These are phyloP conservation scores for Fusarium subglutinans DNA, from an alignment of 2,329 filamentous ascomycete species.

Conservation along the genomic window DNA sequence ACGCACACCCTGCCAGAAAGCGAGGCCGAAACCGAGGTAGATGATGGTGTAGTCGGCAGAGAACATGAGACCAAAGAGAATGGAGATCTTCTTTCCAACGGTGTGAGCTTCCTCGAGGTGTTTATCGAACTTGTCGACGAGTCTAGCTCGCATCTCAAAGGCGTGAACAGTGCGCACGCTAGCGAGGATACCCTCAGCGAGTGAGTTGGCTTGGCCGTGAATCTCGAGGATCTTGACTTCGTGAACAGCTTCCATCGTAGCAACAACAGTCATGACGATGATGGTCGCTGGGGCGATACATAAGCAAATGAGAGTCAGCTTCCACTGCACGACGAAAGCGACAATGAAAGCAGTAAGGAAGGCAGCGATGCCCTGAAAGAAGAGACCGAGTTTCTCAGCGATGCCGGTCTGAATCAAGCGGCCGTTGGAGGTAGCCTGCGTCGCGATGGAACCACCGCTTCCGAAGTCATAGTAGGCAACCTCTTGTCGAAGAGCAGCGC, in stretches of 20 bases:
- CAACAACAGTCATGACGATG: slow-evolving; percentile 47
- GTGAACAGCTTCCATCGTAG: slow-evolving; percentile 44
- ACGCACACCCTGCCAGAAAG: slow-evolving; percentile 57
- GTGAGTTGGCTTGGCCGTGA: slow-evolving; percentile 47
- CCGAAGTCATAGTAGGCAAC: slow-evolving; percentile 59
- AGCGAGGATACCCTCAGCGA: slow-evolving; percentile 50
- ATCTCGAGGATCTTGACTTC: slow-evolving; percentile 48
- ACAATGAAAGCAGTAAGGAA: slow-evolving; percentile 52
- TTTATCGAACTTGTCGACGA: slow-evolving; percentile 52
- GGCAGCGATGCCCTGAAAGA: slow-evolving; percentile 51
- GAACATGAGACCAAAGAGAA: slow-evolving; percentile 51
- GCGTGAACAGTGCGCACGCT: slow-evolving; percentile 55
- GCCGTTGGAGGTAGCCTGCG: slow-evolving; percentile 52
- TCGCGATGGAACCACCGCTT: slow-evolving; percentile 53
- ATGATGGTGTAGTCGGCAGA: slow-evolving; percentile 53
- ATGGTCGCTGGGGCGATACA: slow-evolving; percentile 46
- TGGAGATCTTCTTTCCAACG: slow-evolving; percentile 51
- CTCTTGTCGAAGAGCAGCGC: slow-evolving; percentile 60
- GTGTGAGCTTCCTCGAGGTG: slow-evolving; percentile 50
- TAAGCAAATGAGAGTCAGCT: slow-evolving; percentile 54
- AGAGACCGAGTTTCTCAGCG: slow-evolving; percentile 52
- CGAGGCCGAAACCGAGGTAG: slow-evolving; percentile 54
- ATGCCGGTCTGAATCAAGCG: slow-evolving; percentile 54
- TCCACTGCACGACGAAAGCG: slow-evolving; percentile 54
- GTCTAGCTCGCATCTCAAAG: slow-evolving; percentile 51